A percentile compares a stretch with the other conserved stretches of the same genome.
Conservation (phyloP, 257 asterid genomes). For the Parsonsia alboflavescens region DNA sequence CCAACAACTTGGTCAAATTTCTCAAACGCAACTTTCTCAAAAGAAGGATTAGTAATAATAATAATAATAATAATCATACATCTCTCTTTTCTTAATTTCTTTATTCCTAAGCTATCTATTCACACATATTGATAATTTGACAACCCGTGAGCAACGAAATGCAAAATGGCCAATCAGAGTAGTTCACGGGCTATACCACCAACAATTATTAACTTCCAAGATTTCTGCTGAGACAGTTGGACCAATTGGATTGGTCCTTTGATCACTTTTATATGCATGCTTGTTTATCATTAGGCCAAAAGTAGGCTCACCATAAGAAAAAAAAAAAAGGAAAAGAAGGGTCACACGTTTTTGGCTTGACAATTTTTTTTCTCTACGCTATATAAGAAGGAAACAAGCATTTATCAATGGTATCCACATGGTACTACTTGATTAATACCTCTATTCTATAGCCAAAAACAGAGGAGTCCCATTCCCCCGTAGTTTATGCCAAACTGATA, state of each 20-base stretch:
- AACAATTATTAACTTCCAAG: neutral
- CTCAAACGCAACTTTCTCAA: slow-evolving; percentile 8
- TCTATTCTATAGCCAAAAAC: slow-evolving; percentile 17
- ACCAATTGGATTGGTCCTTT: slow-evolving; percentile 15
- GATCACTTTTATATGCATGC: neutral
- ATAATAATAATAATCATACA: slow-evolving; percentile 22
- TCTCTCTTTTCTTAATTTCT: slow-evolving; percentile 23
- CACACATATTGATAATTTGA: slow-evolving; percentile 14
- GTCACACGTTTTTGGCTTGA: slow-evolving; percentile 16
- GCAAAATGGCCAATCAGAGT: slow-evolving; percentile 4
- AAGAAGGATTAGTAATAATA: slow-evolving; percentile 25
- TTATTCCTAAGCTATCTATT: slow-evolving; percentile 34
- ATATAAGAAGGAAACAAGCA: slow-evolving; percentile 7
- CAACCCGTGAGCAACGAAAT: slow-evolving; percentile 10
- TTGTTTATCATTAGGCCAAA: slow-evolving; percentile 18
- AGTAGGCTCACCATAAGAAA: neutral
- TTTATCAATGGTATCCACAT: slow-evolving; percentile 46
- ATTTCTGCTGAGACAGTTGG: slow-evolving; percentile 8
- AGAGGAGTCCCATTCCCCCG: neutral
- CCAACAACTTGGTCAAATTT: neutral
- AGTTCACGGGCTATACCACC: neutral
- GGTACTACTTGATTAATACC: slow-evolving; percentile 30
- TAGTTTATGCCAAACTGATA: neutral
- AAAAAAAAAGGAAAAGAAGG: neutral
- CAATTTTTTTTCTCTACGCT: slow-evolving; percentile 19